Percentiles rank a stretch among this genome's conserved stretches.
phyloP scores from a whole-genome alignment of 495 filamentous ascomycete genomes.

The Daldinia concentrica region DNA sequence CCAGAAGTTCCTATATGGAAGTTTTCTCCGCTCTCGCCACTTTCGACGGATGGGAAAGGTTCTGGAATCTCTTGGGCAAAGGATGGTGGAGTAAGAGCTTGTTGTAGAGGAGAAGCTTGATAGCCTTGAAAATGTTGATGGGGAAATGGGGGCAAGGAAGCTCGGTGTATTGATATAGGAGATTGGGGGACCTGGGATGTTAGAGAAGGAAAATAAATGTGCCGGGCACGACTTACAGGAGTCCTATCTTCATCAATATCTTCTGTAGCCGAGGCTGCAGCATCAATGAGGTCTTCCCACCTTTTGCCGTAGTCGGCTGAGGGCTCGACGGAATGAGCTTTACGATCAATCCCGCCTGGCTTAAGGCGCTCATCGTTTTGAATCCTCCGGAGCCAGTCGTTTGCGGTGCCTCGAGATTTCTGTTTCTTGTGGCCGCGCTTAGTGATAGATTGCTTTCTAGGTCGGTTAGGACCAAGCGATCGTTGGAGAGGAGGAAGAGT shows the following conservation, averaged over 20 bases:
- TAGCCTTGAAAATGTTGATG: slow-evolving; percentile 74
- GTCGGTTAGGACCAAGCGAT: slow-evolving; percentile 65
- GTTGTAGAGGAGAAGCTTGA: slow-evolving; percentile 85
- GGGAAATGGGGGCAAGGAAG: slow-evolving; percentile 78
- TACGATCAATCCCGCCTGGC: slow-evolving; percentile 77
- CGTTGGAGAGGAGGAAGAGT: slow-evolving; percentile 84
- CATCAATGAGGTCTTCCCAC: slow-evolving; percentile 95
- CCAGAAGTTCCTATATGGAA: slow-evolving; percentile 70
- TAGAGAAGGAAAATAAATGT: slow-evolving; percentile 50
- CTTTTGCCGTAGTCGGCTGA: slow-evolving; percentile 80
- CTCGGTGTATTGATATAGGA: slow-evolving; percentile 72
- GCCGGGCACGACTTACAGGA: slow-evolving; percentile 65
- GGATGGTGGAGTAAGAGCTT: slow-evolving; percentile 82
- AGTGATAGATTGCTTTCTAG: slow-evolving; percentile 84
- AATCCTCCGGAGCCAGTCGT: slow-evolving; percentile 60
- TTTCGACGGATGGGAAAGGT: slow-evolving; percentile 87
- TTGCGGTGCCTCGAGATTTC: slow-evolving; percentile 69
- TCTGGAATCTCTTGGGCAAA: slow-evolving; percentile 72
- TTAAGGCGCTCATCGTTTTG: slow-evolving; percentile 64
- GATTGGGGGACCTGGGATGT: slow-evolving; percentile 71
- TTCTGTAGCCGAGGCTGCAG: slow-evolving; percentile 88
- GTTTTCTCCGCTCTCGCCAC: slow-evolving; percentile 66
- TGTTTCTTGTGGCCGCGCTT: slow-evolving; percentile 80
- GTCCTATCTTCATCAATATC: slow-evolving; percentile 88
- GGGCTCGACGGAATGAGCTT: slow-evolving; percentile 86